Evolutionary conservation across 1,284 basidiomycete species (phyloP).

Genomic region (Irpex sp.): DNA sequence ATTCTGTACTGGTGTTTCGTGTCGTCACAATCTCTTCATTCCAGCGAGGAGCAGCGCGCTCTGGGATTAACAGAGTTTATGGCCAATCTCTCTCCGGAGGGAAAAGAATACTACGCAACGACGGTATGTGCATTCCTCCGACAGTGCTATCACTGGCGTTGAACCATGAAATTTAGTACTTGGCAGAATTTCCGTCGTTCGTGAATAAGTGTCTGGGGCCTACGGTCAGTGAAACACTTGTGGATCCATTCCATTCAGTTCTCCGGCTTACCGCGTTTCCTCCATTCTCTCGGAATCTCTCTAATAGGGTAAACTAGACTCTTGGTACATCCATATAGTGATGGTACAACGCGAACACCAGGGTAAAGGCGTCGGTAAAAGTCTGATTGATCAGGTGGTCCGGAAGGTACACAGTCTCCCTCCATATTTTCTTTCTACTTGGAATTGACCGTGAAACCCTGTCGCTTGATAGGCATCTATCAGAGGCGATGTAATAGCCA

Average conservation of each 20-base stretch:
- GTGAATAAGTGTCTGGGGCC: slow-evolving; percentile 15
- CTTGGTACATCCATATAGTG: slow-evolving; percentile 21
- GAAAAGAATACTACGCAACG: slow-evolving; percentile 17
- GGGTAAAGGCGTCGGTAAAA: slow-evolving; percentile 15
- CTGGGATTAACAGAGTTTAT: slow-evolving; percentile 17
- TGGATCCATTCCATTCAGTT: neutral
- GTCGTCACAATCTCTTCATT: neutral
- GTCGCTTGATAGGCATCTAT: neutral
- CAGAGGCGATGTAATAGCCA: slow-evolving; percentile 5
- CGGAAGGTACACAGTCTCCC: slow-evolving; percentile 11
- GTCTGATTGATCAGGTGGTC: slow-evolving; percentile 12
- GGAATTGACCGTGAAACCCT: neutral
- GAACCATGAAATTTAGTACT: slow-evolving; percentile 9
- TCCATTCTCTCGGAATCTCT: neutral
- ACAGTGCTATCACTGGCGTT: neutral
- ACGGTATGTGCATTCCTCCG: slow-evolving; percentile 8
- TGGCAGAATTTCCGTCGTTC: slow-evolving; percentile 14
- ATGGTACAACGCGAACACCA: slow-evolving; percentile 17
- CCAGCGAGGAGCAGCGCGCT: slow-evolving; percentile 17
- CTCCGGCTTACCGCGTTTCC: neutral
- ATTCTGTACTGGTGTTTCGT: neutral
- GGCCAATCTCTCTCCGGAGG: slow-evolving; percentile 11
- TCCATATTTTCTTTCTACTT: neutral
- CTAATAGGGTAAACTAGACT: slow-evolving; percentile 14
- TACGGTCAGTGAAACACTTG: slow-evolving; percentile 3